phyloP scores from a whole-genome alignment of 108 stramenopile genomes.

The Nitzschia sp. region DNA sequence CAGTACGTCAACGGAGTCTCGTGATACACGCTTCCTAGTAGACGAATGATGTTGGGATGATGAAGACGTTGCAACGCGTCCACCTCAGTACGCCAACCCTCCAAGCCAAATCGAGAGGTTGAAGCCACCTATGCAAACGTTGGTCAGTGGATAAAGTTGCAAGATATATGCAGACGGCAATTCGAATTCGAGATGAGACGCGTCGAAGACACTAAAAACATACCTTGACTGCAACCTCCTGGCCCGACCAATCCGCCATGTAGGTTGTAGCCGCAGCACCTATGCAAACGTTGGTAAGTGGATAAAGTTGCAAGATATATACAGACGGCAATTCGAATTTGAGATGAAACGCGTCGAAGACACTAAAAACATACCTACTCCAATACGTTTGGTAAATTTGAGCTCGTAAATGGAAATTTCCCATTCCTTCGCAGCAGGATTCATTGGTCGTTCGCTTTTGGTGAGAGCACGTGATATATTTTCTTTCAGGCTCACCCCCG shows the following conservation, averaged over 20 bases:
- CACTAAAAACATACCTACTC: no score
- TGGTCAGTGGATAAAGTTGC: no score
- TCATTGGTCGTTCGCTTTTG: not conserved
- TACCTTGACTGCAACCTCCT: conserved; percentile 75
- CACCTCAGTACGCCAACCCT: conserved; percentile 72
- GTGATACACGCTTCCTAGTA: conserved; percentile 68
- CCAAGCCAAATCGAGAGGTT: conserved; percentile 62
- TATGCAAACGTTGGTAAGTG: no score
- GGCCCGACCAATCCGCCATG: conserved; percentile 62
- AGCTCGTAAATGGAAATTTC: conserved; percentile 74
- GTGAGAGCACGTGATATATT: conserved; percentile 7
- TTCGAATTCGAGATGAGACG: no score
- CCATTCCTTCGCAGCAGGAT: conserved; percentile 55
- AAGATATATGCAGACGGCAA: no score
- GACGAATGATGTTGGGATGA: conserved; percentile 77
- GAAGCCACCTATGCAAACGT: conserved; percentile 38
- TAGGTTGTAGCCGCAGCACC: conserved; percentile 77
- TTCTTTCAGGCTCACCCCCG: conserved; percentile 15
- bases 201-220: no score
- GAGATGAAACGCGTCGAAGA: no score
- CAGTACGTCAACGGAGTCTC: conserved; percentile 65
- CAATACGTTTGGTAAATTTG: conserved; percentile 61
- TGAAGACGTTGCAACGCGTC: conserved; percentile 59
- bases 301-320: no score
- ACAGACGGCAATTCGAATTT: no score